Conservation (phyloP, 169 alveolate species). For the Cryptosporidium baileyi region DNA sequence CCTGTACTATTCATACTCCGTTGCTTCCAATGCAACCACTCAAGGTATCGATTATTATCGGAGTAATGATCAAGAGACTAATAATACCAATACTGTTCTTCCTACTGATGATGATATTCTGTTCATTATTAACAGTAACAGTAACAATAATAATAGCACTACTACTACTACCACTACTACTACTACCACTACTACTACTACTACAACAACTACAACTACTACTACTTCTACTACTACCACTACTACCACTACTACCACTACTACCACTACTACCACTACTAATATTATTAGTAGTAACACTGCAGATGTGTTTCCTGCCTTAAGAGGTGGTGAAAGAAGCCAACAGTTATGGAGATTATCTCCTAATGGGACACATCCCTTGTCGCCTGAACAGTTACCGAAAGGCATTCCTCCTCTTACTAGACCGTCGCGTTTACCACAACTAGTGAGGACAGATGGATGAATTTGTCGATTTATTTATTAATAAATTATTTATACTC, state of each 20-base stretch:
- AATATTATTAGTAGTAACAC: not conserved
- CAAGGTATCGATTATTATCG: not conserved
- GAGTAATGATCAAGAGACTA: not conserved
- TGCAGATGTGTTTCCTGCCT: not conserved
- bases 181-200: slow-evolving; percentile 27
- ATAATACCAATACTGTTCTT: not conserved
- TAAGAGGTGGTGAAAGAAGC: not conserved
- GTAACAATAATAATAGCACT: no score
- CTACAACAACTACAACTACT: not conserved
- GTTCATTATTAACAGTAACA: no score
- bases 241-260: not conserved
- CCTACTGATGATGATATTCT: no score
- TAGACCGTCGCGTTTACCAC: slow-evolving; percentile 23
- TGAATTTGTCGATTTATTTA: no score
- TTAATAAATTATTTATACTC: no score
- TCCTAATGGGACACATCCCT: not conserved
- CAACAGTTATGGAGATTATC: not conserved
- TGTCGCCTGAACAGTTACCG: not conserved
- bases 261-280: not conserved
- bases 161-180: slow-evolving; percentile 19
- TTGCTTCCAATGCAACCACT: not conserved
- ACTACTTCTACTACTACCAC: slow-evolving; percentile 16
- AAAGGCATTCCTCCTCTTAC: not conserved
- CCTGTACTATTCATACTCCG: no score
- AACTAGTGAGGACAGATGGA: not conserved